Base-by-base conservation (phyloP, 495 filamentous ascomycete genomes). In the Copromyces sp. region DNA sequence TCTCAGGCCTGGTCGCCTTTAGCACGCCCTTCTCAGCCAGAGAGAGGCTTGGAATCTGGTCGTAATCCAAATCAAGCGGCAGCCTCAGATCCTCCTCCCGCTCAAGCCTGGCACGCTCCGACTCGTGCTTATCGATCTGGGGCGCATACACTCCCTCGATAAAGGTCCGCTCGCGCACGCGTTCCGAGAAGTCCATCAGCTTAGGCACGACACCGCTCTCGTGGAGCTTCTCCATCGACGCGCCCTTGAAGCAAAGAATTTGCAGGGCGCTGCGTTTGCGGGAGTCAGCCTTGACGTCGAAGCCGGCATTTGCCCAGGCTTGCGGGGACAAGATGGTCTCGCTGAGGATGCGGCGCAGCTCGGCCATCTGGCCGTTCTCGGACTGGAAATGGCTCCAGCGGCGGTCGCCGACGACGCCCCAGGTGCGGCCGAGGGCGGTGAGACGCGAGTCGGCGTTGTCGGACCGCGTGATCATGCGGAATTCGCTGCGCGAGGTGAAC, bases 401-500 rank as follows among this genome's bases (percentile, higher is more conserved):
- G 70, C 84, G 83, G 79, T 97, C 91, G 12, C 87, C 83, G 7
- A 98, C 92, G 41, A 95, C 88, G 70, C 95, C 94, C 70, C 90
- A 92, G 0, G 84, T 83, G 69, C 91, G 89, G 16, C 94, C 95
- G 79, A 89, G 89, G 8, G 87, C 86, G 4, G 96, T 98, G 29
- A 99, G 88, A 9, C 95, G 91, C 4, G 90, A 77, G 81, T 99
- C 95, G 47, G 95, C 95, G 79, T 99, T 98, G 84, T 99, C 95
- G 69, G 94, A 88, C 70, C 95, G 90, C 9, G 93, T 89, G 40
- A 89, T 91, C 86, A 99, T 94, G 68, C 95, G 92, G 83, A 96
- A 99, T 81, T 99, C 95, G 83, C 90, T 94, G 71, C 95, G 90
- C 20, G 93, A 93, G 9, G 95, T 98, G 85, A 99, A 99, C 96